These are phyloP conservation scores for Crinitomyces ghanaensis DNA, from an alignment of 805 yeast species.

Conservation along the genomic window DNA sequence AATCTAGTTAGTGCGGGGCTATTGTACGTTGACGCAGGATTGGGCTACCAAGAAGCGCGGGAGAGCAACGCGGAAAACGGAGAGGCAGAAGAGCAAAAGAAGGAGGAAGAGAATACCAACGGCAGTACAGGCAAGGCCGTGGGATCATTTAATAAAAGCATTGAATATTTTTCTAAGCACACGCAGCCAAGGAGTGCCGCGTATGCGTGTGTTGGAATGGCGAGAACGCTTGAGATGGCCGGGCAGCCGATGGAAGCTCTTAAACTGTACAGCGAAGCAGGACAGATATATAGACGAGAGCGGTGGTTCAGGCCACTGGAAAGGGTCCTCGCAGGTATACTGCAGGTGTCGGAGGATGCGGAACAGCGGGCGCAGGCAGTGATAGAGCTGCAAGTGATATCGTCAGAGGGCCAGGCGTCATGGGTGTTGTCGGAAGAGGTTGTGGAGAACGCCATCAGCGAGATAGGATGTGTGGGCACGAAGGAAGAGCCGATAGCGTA, in stretches of 20 bases:
- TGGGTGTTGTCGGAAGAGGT: not conserved
- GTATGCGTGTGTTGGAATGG: constrained; percentile 39
- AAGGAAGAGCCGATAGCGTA: too few relatives aligned
- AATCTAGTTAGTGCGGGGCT: constrained; percentile 29
- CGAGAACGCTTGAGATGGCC: constrained; percentile 32
- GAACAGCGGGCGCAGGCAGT: not conserved
- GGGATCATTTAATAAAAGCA: constrained; percentile 15
- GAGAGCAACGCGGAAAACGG: too few relatives aligned
- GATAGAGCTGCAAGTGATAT: not conserved
- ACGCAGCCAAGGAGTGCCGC: constrained; percentile 25
- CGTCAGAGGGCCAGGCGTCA: not conserved
- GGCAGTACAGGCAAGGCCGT: constrained; percentile 5
- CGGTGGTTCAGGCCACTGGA: constrained; percentile 31
- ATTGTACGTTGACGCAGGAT: too few relatives aligned
- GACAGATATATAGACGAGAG: constrained; percentile 30
- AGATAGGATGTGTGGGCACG: not conserved
- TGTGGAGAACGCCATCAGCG: not conserved
- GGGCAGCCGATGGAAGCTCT: constrained; percentile 32
- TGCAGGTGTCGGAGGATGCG: constrained; percentile 11
- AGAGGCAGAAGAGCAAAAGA: constrained; percentile 13
- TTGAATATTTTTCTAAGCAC: constrained; percentile 19
- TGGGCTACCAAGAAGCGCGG: too few relatives aligned
- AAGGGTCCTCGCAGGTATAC: constrained; percentile 28
- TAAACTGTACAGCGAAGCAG: constrained; percentile 31
- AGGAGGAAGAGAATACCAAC: constrained; percentile 10